Conservation (phyloP, 257 asterid genomes). For the Striga asiatica region DNA sequence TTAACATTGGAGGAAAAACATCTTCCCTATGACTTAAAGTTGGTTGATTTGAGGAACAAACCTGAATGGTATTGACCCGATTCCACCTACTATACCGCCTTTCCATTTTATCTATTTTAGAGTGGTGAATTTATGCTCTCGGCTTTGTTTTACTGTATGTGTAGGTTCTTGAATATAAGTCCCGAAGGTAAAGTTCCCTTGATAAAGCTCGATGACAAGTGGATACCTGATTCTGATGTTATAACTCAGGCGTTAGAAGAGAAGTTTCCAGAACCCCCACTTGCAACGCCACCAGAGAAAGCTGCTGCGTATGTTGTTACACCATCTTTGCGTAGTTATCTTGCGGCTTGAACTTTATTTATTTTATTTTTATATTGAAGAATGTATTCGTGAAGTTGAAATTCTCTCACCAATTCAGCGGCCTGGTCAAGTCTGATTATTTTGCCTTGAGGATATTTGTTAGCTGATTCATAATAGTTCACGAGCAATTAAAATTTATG, state of each 20-base stretch:
- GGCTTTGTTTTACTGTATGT: background rate
- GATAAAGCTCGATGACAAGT: constrained; percentile 56
- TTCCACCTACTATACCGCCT: background rate
- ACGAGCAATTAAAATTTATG: too few relatives aligned
- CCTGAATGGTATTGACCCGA: constrained; percentile 58
- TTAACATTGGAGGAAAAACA: constrained; percentile 70
- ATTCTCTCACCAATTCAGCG: too few relatives aligned
- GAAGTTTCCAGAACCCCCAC: constrained; percentile 64
- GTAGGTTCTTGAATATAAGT: constrained; percentile 57
- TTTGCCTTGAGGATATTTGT: too few relatives aligned
- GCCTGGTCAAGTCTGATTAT: too few relatives aligned
- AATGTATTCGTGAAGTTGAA: too few relatives aligned
- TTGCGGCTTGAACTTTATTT: background rate
- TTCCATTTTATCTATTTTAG: background rate
- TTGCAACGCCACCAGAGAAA: constrained; percentile 47
- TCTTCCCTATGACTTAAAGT: constrained; percentile 39
- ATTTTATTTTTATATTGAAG: background rate
- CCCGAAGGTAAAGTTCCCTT: constrained; percentile 83
- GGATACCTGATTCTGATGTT: constrained; percentile 78
- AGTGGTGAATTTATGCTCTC: too few relatives aligned
- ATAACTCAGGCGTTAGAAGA: constrained; percentile 63
- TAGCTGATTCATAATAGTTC: too few relatives aligned
- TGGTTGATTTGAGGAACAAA: constrained; percentile 44
- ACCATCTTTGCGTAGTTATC: background rate
- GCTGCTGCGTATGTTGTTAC: constrained; percentile 49